These are phyloP conservation scores for Xylaria castorea DNA, from an alignment of 495 filamentous ascomycete genomes.

Conservation along the genomic window DNA sequence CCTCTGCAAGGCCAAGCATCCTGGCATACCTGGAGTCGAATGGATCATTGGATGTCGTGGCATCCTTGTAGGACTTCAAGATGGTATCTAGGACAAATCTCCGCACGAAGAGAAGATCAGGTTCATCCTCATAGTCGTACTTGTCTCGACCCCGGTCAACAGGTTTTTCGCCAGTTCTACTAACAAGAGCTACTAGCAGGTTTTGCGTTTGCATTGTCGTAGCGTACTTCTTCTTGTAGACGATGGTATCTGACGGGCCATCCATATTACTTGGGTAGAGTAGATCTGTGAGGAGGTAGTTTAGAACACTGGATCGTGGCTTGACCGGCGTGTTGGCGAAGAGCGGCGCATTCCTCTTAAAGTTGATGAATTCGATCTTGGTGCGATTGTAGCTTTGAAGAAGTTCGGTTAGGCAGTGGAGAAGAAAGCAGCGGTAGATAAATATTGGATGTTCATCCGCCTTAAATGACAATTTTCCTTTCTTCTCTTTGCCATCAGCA, in stretches of 20 bases:
- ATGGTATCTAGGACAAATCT: conserved; percentile 94
- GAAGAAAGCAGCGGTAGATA: conserved; percentile 92
- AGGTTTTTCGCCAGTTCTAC: conserved; percentile 81
- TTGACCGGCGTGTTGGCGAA: conserved; percentile 86
- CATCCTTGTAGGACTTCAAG: conserved; percentile 90
- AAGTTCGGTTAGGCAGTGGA: conserved; percentile 92
- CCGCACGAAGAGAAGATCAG: conserved; percentile 88
- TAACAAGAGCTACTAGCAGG: conserved; percentile 84
- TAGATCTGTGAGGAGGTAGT: conserved; percentile 88
- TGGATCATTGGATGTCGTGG: conserved; percentile 75
- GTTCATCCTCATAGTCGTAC: conserved; percentile 78
- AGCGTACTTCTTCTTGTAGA: conserved; percentile 79
- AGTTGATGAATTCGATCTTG: conserved; percentile 99
- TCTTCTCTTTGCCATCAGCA: conserved; percentile 61
- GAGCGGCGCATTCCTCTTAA: conserved; percentile 84
- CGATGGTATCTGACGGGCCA: conserved; percentile 70
- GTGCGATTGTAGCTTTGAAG: conserved; percentile 91
- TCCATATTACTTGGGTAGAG: conserved; percentile 80
- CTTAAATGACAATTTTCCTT: conserved; percentile 85
- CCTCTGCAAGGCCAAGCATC: conserved; percentile 82
- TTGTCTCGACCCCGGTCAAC: conserved; percentile 52
- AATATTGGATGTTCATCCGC: conserved; percentile 93
- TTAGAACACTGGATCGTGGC: conserved; percentile 88
- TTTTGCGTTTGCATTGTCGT: conserved; percentile 85
- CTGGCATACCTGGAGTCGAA: conserved; percentile 87